Evolutionary conservation across 306 rosid species (phyloP).

Genomic region (Trifolium fragiferum): DNA sequence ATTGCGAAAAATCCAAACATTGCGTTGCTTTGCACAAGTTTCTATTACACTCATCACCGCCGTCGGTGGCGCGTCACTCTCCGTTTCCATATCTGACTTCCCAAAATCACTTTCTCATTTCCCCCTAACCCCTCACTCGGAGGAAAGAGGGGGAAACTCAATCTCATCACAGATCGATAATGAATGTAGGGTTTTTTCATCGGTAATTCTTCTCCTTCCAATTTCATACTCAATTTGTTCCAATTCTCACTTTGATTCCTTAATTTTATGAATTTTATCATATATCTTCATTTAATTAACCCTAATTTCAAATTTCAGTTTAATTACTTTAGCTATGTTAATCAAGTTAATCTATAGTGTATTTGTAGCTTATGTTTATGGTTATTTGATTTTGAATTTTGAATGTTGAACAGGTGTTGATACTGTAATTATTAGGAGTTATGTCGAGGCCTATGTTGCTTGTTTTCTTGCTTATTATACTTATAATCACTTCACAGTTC

Average conservation of each 20-base stretch:
- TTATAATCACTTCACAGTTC: conserved; percentile 88
- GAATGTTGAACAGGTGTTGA: conserved; percentile 53
- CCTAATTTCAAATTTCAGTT: conserved; percentile 35
- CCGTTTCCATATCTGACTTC: not conserved
- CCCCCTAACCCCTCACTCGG: conserved; percentile 22
- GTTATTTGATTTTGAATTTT: conserved; percentile 19
- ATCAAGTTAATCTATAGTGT: not conserved
- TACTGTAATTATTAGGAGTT: conserved; percentile 38
- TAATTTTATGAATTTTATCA: no score
- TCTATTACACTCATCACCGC: not conserved
- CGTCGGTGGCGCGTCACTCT: not conserved
- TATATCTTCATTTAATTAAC: conserved; percentile 12
- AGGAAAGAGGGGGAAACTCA: not conserved
- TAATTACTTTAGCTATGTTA: not conserved
- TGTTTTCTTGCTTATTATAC: conserved; percentile 74
- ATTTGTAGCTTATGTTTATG: not conserved
- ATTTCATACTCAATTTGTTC: not conserved
- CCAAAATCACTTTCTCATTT: conserved; percentile 7
- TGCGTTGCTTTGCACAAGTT: not conserved
- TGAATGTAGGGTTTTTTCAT: conserved; percentile 58
- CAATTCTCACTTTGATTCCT: not conserved
- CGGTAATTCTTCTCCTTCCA: conserved; percentile 50
- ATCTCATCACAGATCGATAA: conserved; percentile 41
- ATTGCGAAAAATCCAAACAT: conserved; percentile 1
- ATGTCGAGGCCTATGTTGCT: conserved; percentile 90